Evolutionary conservation across 75 land plant genomes (phyloP), one percentile per base, ranked within the genome.

Genomic region (Azolla pinnata): DNA sequence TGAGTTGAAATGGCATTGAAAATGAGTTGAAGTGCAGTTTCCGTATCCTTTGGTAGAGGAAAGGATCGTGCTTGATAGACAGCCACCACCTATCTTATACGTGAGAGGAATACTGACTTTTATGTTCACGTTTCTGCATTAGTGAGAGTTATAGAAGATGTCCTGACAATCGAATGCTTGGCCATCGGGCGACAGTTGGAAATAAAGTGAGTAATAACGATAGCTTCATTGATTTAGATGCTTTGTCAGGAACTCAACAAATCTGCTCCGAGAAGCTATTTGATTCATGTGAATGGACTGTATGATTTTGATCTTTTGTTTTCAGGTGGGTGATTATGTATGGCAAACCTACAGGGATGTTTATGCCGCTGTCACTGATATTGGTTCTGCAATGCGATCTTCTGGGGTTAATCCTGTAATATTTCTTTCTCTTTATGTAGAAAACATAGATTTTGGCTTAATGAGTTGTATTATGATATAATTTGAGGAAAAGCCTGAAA

Each of bases 311-410:
- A 8, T 20, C 14, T 17, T 48, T 8, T 48, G 9, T 23, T 28
- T 67, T 16, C 77, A 88, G 89, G 74, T 78, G 19, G 86, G 89
- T 61, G 46, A 74, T 5, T 93, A 93, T 64, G 72, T 67, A 31
- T 88, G 93, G 93, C 68, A 69, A 31, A 85, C 83, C 18, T 88
- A 88, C 67, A 55, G 70, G 47, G 62, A 85, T 61, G 93, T 77
- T 2, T 82, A 82, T 59, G 78, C 82, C 48, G 35, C 56, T 20
- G 93, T 88, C 1, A 19, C 79, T 35, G 68, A 69, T 59, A 67
- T 88, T 70, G 89, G 85, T 8, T 68, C 70, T 27, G 71, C 93
- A n/a, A 77, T 88, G 58, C 79, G 93, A 7, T 75, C 68, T 20
- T 50, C 68, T 66, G 91, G 84, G 40, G 64, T 87, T 38, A 60